phyloP scores from a whole-genome alignment of 1,284 basidiomycete species.

The Megacollybia platyphylla region DNA sequence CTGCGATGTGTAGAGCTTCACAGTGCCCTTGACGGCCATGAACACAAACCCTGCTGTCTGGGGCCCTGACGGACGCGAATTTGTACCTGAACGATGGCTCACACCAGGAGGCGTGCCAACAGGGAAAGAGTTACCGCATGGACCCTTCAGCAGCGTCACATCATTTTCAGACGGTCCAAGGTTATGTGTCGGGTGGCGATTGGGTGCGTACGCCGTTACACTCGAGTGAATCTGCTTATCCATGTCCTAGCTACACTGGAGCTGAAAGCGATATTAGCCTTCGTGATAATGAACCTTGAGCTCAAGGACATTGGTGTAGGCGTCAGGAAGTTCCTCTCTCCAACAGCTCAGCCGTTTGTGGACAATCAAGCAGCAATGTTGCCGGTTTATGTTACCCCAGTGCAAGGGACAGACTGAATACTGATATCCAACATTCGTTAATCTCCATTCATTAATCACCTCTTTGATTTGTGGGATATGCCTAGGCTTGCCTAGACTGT shows the following conservation, averaged over 20 bases:
- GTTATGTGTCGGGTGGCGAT: slow-evolving; percentile 24
- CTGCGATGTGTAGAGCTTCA: slow-evolving; percentile 9
- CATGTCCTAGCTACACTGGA: slow-evolving; percentile 18
- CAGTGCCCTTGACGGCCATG: slow-evolving; percentile 18
- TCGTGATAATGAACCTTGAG: slow-evolving; percentile 20
- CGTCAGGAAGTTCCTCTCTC: slow-evolving; percentile 18
- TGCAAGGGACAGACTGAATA: not conserved
- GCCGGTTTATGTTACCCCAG: slow-evolving; percentile 8
- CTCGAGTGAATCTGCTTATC: not conserved
- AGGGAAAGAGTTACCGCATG: slow-evolving; percentile 16
- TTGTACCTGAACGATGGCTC: slow-evolving; percentile 28
- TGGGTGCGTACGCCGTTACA: slow-evolving; percentile 12
- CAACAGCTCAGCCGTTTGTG: slow-evolving; percentile 22
- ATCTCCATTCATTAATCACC: no score
- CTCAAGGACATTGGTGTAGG: slow-evolving; percentile 20
- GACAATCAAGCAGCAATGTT: slow-evolving; percentile 16
- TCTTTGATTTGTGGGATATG: no score
- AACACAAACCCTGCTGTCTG: slow-evolving; percentile 24
- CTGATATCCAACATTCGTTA: no score
- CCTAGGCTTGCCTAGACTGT: no score
- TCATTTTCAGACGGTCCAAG: slow-evolving; percentile 28
- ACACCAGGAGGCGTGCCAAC: slow-evolving; percentile 15
- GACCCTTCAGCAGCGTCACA: slow-evolving; percentile 15
- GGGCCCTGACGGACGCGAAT: slow-evolving; percentile 26
- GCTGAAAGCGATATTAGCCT: slow-evolving; percentile 25